Percentiles rank a stretch among this genome's conserved stretches.
phyloP scores from a whole-genome alignment of 2,329 filamentous ascomycete species.

The Penicillium sp. region DNA sequence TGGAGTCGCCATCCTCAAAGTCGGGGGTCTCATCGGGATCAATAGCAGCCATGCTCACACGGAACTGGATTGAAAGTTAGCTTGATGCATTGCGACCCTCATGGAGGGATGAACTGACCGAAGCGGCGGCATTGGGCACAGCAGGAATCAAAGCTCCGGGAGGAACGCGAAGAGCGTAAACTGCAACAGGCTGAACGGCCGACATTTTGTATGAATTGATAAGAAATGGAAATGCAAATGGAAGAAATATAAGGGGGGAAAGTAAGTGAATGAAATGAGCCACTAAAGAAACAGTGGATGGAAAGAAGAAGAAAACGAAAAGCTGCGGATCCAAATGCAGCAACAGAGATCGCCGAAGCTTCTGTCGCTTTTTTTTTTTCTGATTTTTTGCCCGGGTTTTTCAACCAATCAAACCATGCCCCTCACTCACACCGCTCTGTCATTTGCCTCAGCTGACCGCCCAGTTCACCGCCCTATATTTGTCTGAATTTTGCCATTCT shows the following conservation, averaged over 20 bases:
- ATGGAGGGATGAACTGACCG: slow-evolving; percentile 60
- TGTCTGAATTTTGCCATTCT: slow-evolving; percentile 12
- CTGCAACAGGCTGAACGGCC: slow-evolving; percentile 64
- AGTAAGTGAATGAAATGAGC: slow-evolving; percentile 23
- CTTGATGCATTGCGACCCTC: neutral
- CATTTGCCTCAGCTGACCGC: slow-evolving; percentile 18
- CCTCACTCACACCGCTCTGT: slow-evolving; percentile 13
- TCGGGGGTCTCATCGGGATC: slow-evolving; percentile 79
- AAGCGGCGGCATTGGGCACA: slow-evolving; percentile 74
- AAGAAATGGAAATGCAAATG: slow-evolving; percentile 8
- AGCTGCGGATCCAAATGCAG: slow-evolving; percentile 21
- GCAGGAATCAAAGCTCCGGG: slow-evolving; percentile 80
- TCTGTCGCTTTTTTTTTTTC: slow-evolving; percentile 18
- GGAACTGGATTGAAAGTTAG: slow-evolving; percentile 63
- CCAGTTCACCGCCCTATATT: slow-evolving; percentile 6
- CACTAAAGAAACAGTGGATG: slow-evolving; percentile 23
- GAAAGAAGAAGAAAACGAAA: slow-evolving; percentile 22
- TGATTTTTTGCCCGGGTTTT: slow-evolving; percentile 14
- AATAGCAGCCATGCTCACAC: slow-evolving; percentile 97
- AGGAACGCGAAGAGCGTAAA: slow-evolving; percentile 92
- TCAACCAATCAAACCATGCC: slow-evolving; percentile 16
- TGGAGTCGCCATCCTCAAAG: slow-evolving; percentile 63
- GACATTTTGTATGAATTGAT: slow-evolving; percentile 40
- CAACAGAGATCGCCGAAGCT: slow-evolving; percentile 18
- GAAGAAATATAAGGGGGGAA: slow-evolving; percentile 15